A percentile compares a stretch with the other conserved stretches of the same genome.
phyloP scores from a whole-genome alignment of 257 asterid genomes.

The Scutellaria minor region DNA sequence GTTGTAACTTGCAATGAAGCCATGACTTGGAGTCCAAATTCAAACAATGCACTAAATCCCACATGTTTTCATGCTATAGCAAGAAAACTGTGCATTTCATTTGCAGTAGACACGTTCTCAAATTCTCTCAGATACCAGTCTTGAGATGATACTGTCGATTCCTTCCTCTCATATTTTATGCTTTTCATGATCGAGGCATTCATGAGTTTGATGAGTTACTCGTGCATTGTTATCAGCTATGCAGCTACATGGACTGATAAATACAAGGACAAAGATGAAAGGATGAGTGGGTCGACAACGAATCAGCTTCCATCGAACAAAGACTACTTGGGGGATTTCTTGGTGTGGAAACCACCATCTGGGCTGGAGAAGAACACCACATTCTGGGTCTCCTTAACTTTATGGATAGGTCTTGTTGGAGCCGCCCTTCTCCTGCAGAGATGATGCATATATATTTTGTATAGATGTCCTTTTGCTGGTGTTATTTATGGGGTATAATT shows the following conservation, averaged over 20 bases:
- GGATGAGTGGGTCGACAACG: conserved; percentile 62
- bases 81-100: background rate
- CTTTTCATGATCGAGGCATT: background rate
- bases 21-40: background rate
- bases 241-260: conserved; percentile 94
- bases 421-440: conserved; percentile 74
- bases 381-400: conserved; percentile 76
- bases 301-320: conserved; percentile 70
- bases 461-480: conserved; percentile 31
- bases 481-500: conserved; percentile 30
- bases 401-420: conserved; percentile 91
- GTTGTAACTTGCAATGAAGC: background rate
- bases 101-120: background rate
- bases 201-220: background rate
- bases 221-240: conserved; percentile 49
- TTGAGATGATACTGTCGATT: background rate
- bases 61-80: background rate
- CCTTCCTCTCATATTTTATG: background rate
- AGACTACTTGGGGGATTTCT: conserved; percentile 75
- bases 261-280: conserved; percentile 75
- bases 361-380: conserved; percentile 72
- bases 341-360: conserved; percentile 82
- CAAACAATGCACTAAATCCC: background rate
- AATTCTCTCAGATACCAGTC: background rate
- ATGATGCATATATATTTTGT: conserved; percentile 44